These are phyloP conservation scores for Flaveria sonorensis DNA, from an alignment of 129 eudicot species.

Conservation along the genomic window DNA sequence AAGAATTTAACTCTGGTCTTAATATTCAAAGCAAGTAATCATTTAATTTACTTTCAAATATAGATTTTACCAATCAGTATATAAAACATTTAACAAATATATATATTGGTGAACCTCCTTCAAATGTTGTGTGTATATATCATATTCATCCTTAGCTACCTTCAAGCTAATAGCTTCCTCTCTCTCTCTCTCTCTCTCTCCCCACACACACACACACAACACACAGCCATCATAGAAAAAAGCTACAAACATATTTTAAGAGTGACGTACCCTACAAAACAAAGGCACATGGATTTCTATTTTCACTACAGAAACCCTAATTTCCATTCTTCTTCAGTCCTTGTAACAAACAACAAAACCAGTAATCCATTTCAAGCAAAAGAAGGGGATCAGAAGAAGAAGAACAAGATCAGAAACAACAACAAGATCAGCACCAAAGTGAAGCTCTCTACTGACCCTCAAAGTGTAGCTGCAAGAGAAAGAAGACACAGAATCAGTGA, in stretches of 20 bases:
- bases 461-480: slow-evolving; percentile 89
- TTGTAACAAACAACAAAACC: slow-evolving; percentile 19
- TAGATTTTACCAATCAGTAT: no score
- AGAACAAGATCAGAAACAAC: slow-evolving; percentile 18
- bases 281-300: slow-evolving; percentile 32
- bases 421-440: slow-evolving; percentile 21
- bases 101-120: no score
- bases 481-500: slow-evolving; percentile 83
- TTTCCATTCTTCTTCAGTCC: slow-evolving; percentile 28
- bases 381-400: slow-evolving; percentile 35
- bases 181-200: background rate
- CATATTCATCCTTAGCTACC: no score
- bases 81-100: no score
- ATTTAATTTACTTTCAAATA: no score
- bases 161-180: no score
- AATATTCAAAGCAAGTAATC: no score
- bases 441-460: slow-evolving; percentile 89
- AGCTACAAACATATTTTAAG: slow-evolving; percentile 9
- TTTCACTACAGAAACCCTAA: slow-evolving; percentile 32
- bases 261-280: background rate
- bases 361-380: slow-evolving; percentile 24
- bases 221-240: background rate
- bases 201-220: background rate
- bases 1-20: no score
- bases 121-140: no score